Conservation (phyloP, 495 filamentous ascomycete genomes). For the Pyronema omphalodes region DNA sequence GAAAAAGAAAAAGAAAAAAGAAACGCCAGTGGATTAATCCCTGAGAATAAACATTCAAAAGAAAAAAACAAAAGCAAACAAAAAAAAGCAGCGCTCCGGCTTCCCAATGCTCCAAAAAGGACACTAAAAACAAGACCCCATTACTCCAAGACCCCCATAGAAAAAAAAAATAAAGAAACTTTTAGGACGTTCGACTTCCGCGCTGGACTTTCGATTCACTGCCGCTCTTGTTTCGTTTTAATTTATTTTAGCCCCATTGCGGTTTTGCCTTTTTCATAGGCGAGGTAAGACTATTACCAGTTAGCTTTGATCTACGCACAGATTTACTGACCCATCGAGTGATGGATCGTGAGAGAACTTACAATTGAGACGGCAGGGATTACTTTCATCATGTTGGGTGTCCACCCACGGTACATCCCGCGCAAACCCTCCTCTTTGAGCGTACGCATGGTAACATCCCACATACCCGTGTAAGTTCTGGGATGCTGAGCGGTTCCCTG, state of each 20-base stretch:
- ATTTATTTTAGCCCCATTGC: slow-evolving; percentile 46
- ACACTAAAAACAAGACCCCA: too few relatives aligned
- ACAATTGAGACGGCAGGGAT: slow-evolving; percentile 88
- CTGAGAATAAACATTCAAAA: too few relatives aligned
- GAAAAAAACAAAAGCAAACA: too few relatives aligned
- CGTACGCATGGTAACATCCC: slow-evolving; percentile 70
- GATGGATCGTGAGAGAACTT: slow-evolving; percentile 7
- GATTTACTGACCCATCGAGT: slow-evolving; percentile 6
- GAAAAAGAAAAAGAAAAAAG: too few relatives aligned
- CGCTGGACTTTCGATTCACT: too few relatives aligned
- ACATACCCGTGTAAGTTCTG: slow-evolving; percentile 69
- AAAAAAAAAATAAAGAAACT: too few relatives aligned
- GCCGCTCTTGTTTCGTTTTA: neutral
- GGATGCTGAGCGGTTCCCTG: slow-evolving; percentile 88
- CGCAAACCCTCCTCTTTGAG: slow-evolving; percentile 62
- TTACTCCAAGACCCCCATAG: too few relatives aligned
- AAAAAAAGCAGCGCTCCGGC: too few relatives aligned
- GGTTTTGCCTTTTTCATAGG: slow-evolving; percentile 88
- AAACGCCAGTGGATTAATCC: too few relatives aligned
- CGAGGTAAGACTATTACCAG: slow-evolving; percentile 48
- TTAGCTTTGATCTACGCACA: too few relatives aligned
- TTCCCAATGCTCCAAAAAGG: too few relatives aligned
- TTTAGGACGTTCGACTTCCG: too few relatives aligned
- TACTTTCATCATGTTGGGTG: slow-evolving; percentile 91
- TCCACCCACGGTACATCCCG: slow-evolving; percentile 86